Percentiles rank a stretch among this genome's conserved stretches.
Conservation (phyloP, 345 rosid genomes). For the Acer negundo region DNA sequence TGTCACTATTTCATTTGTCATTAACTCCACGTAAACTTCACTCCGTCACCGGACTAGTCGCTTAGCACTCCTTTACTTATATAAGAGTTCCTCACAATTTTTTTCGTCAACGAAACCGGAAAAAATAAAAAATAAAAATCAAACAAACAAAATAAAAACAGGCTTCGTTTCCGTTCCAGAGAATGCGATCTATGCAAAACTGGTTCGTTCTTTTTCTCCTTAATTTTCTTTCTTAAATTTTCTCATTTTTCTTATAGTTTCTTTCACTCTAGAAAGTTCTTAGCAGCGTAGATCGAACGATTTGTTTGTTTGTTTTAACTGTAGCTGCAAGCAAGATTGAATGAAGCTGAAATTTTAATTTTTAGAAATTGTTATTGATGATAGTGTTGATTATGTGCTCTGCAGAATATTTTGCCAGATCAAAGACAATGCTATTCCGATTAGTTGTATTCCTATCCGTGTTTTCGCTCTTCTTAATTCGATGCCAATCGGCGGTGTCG, state of each 20-base stretch:
- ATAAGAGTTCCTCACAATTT: neutral
- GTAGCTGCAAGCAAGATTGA: too few species aligned
- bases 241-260: neutral
- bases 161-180: conserved; percentile 8
- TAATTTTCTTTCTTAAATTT: neutral
- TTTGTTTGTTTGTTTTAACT: too few species aligned
- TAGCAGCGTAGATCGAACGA: neutral
- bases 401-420: conserved; percentile 12
- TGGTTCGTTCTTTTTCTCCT: conserved; percentile 8
- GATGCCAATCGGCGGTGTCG: conserved; percentile 76
- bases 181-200: conserved; percentile 29
- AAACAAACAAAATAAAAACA: neutral
- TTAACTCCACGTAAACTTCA: neutral
- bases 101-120: conserved; percentile 11
- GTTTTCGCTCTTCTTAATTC: conserved; percentile 30
- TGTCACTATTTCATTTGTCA: conserved; percentile 18
- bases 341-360: neutral
- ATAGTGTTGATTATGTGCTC: neutral
- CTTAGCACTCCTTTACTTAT: too few species aligned
- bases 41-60: neutral
- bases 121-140: neutral
- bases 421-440: conserved; percentile 37
- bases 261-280: neutral
- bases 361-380: neutral
- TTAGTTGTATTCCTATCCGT: conserved; percentile 38